These are phyloP conservation scores for Pseudonitzschia pungens DNA, from an alignment of 108 stramenopile genomes.

Conservation along the genomic window DNA sequence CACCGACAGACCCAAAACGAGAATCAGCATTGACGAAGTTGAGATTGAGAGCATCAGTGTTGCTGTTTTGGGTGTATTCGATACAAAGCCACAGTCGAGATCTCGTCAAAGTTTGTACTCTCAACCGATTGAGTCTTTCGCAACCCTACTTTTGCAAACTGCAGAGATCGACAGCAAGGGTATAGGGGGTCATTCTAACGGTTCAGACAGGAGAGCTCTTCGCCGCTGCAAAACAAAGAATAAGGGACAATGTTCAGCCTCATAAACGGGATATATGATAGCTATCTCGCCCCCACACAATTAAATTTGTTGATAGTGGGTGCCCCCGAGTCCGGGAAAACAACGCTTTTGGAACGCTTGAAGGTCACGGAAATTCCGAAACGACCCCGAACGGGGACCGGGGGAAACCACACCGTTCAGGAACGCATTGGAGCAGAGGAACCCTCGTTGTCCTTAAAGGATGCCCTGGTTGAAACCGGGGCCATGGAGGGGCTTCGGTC, in stretches of 20 bases:
- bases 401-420: conserved; percentile 1
- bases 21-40: too few species aligned
- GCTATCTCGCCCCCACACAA: conserved; percentile 71
- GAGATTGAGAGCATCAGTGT: too few species aligned
- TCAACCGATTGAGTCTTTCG: too few species aligned
- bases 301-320: conserved; percentile 77
- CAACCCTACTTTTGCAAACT: too few species aligned
- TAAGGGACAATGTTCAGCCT: conserved; percentile 64
- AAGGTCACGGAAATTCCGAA: conserved; percentile 70
- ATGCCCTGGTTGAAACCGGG: conserved; percentile 30
- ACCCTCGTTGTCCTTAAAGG: conserved; percentile 12
- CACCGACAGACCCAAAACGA: too few species aligned
- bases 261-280: conserved; percentile 69
- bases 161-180: neutral
- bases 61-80: too few species aligned
- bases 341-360: conserved; percentile 72
- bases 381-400: conserved; percentile 21
- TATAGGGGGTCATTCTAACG: neutral
- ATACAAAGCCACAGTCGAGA: too few species aligned
- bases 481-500: neutral
- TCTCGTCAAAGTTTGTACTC: too few species aligned
- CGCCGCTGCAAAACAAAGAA: neutral
- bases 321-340: conserved; percentile 66
- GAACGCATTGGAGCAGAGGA: conserved; percentile 7
- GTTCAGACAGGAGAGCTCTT: neutral